Evolutionary conservation across 768 basidiomycete genomes (phyloP), one percentile per base, ranked within the genome.

Genomic region (Cystofilobasidium ferigula): DNA sequence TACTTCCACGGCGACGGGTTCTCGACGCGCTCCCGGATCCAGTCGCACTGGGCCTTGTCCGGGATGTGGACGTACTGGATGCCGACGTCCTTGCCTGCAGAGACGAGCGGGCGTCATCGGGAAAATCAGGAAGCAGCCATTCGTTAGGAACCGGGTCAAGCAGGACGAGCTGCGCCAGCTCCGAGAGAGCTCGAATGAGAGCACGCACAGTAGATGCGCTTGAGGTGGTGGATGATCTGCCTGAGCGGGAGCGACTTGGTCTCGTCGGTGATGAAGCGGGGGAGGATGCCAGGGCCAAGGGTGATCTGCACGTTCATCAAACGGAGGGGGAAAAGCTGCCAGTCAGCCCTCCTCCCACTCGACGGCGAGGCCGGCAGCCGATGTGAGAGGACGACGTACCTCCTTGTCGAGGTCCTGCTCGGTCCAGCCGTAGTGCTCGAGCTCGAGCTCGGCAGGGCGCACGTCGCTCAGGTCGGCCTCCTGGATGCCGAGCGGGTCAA

Each of bases 21-120:
- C 77, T 99, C 95, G 53, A 98, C 81, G 67, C 95, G 88, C 74
- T 92, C 90, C 70, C 95, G 83, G 72, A 99, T 93, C 95, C 95
- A 99, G 78, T 99, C 93, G 74, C 95, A 99, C 75, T 99, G 89
- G 70, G 93, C 89, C 80, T 94, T 89, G 81, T 95, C 89, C 32
- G 94, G 89, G 67, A 99, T 99, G 78, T 99, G 95, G 32, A 76
- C 74, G 70, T 76, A 77, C 65, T 77, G 76, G 30, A 76, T 71
- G 71, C 76, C 76, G 57, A 77, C 73, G 64, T 87, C 85, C 62
- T 89, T 88, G 72, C 89, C 89, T 92, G 71, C n/a, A 9, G 54
- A 8, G 38, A 16, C n/a, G 26, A 20, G 26, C 53, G 59, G 63
- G 48, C 54, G 16, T 22, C 34, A 35, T 22, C 38, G n/a, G 51